Percentiles rank a stretch among this genome's conserved stretches.
These are phyloP conservation scores for Coemansia sp. DNA, from an alignment of 192 early-diverging fungal genomes.

Conservation along the genomic window DNA sequence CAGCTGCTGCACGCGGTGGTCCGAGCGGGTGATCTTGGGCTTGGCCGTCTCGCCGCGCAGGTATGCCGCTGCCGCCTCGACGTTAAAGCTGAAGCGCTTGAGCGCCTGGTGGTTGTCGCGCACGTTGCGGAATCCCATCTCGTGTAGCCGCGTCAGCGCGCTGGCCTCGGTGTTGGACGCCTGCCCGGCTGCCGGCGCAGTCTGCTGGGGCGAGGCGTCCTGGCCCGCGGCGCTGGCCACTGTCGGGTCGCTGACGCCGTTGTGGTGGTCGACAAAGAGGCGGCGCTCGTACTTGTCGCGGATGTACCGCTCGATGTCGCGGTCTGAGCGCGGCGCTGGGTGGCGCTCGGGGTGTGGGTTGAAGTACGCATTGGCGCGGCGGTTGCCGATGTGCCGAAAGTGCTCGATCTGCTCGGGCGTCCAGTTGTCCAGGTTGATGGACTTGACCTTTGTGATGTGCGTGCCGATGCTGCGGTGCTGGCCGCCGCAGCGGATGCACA, in stretches of 20 bases:
- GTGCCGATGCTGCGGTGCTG: slow-evolving; percentile 82
- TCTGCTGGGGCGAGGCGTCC: slow-evolving; percentile 9
- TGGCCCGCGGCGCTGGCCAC: not conserved
- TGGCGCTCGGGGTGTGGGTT: slow-evolving; percentile 68
- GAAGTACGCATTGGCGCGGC: slow-evolving; percentile 63
- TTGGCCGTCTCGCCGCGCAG: slow-evolving; percentile 53
- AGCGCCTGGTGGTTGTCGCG: slow-evolving; percentile 64
- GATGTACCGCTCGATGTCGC: slow-evolving; percentile 84
- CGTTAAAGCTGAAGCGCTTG: slow-evolving; percentile 62
- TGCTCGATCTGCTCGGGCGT: slow-evolving; percentile 75
- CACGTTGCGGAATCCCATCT: slow-evolving; percentile 86
- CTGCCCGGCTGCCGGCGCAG: slow-evolving; percentile 1
- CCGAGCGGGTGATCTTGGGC: slow-evolving; percentile 18
- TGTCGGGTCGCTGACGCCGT: slow-evolving; percentile 35
- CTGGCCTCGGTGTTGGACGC: slow-evolving; percentile 20
- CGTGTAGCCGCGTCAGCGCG: slow-evolving; percentile 51
- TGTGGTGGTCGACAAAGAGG: slow-evolving; percentile 54
- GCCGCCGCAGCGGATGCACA: slow-evolving; percentile 90
- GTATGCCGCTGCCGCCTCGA: slow-evolving; percentile 71
- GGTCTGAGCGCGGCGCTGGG: slow-evolving; percentile 62
- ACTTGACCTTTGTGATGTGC: slow-evolving; percentile 90
- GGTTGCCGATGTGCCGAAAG: slow-evolving; percentile 56
- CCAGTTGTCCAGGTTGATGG: slow-evolving; percentile 87
- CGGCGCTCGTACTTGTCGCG: slow-evolving; percentile 88
- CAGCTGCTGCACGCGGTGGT: slow-evolving; percentile 60